A percentile compares a stretch with the other conserved stretches of the same genome.
Conservation (phyloP, 106 monocot species). For the Dendrobium officinale region DNA sequence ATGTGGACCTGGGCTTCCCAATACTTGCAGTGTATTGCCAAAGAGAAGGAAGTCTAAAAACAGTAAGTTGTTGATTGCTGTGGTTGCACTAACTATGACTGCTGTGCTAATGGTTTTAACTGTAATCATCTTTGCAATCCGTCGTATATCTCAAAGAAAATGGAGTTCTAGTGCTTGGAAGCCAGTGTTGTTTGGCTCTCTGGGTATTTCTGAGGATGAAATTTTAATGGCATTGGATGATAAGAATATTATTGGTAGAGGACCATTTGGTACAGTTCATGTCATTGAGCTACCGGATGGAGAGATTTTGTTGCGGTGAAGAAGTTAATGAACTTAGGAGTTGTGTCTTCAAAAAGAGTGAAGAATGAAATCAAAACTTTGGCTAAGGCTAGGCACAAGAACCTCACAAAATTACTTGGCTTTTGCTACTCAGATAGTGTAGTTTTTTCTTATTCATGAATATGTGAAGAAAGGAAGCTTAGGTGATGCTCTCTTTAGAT, state of each 20-base stretch:
- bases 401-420: constrained; percentile 44
- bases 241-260: constrained; percentile 43
- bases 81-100: constrained; percentile 20
- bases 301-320: constrained; percentile 40
- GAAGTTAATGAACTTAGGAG: constrained; percentile 19
- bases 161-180: constrained; percentile 14
- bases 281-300: constrained; percentile 31
- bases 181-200: constrained; percentile 40
- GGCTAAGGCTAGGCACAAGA: constrained; percentile 59
- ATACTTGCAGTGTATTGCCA: constrained; percentile 12
- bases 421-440: constrained; percentile 48
- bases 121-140: constrained; percentile 20
- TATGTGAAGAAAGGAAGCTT: constrained; percentile 40
- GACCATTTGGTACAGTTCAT: constrained; percentile 45
- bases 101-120: constrained; percentile 19
- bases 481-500: constrained; percentile 32
- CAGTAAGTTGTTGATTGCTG: constrained; percentile 17
- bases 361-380: constrained; percentile 42
- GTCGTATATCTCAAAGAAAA: constrained; percentile 13
- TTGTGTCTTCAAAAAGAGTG: constrained; percentile 21
- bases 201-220: constrained; percentile 46
- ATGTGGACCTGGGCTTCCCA: constrained; percentile 68
- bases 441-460: constrained; percentile 45
- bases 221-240: constrained; percentile 33
- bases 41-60: neutral